Base-by-base conservation (phyloP, 2,329 filamentous ascomycete species). In the Trichophyton schoenleinii region DNA sequence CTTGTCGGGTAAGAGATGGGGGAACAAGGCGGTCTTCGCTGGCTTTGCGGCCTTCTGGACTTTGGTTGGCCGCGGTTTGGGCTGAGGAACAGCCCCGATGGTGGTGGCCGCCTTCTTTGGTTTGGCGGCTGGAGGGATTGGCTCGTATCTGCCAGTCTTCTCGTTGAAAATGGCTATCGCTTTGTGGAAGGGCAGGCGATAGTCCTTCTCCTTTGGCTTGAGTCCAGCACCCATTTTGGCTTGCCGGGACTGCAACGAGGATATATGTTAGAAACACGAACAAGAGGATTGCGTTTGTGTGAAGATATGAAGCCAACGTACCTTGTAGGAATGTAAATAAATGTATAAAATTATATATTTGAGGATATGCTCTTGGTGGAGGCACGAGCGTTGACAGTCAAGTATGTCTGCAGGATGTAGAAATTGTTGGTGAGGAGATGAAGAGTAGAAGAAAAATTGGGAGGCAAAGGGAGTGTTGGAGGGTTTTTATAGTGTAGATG, bases 161-260 rank as follows among this genome's bases (percentile, higher is more conserved):
- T 25, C n/a, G 57, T 58, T 58, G n/a, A 20, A 58, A 20, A 58
- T 31, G 15, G 34, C 36, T 5, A 31, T 44, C 57, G 41, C 57
- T n/a, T 41, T 44, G n/a, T 58, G 13, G 38, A 58, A 58, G 13
- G 57, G 57, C 11, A 58, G 20, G 57, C 22, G 13, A 22, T 28
- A 28, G 57, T 42, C 34, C 57, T 42, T 58, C 22, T 58, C 57
- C 22, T 58, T 58, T 42, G 57, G 57, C 13, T 25, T 31, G 25
- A 20, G n/a, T 11, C 18, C 44, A 2, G 25, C 52, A 57, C 34
- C 34, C 34, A 31, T 57, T 13, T 38, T 20, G 25, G 25, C 34
- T 57, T 34, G 15, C 31, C 13, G 20, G 22, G n/a, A 6, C 28
- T 34, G 4, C 9, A 57, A 15, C 52, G 15, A 28, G 13, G 2